These are phyloP conservation scores for Moniliella sp. DNA, from an alignment of 1,284 basidiomycete species.

Conservation along the genomic window DNA sequence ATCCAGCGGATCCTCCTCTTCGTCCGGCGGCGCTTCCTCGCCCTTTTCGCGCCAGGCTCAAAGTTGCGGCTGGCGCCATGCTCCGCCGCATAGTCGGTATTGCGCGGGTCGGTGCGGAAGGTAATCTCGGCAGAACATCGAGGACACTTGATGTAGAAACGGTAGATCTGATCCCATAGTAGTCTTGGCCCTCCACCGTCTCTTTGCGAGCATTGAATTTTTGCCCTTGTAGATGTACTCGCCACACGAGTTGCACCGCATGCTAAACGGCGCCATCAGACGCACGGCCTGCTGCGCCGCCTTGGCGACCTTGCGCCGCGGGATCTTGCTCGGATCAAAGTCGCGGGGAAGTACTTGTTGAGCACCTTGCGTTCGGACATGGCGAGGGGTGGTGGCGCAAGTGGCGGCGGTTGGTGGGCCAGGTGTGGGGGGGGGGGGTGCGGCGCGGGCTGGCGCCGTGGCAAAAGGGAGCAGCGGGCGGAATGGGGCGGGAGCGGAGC, in stretches of 20 bases:
- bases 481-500: no score
- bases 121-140: conserved; percentile 72
- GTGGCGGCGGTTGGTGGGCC: no score
- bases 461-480: no score
- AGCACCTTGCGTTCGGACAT: conserved; percentile 35
- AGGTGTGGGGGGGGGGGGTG: no score
- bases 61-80: conserved; percentile 28
- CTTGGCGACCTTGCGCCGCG: conserved; percentile 59
- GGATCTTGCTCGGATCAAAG: conserved; percentile 94
- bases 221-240: conserved; percentile 88
- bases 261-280: conserved; percentile 96
- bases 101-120: conserved; percentile 98
- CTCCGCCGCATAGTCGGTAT: conserved; percentile 26
- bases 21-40: conserved; percentile 1
- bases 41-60: conserved; percentile 26
- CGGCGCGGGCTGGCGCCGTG: no score
- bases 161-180: conserved; percentile 79
- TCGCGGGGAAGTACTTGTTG: conserved; percentile 43
- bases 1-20: conserved; percentile 7
- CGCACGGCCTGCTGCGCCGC: conserved; percentile 87
- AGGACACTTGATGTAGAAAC: conserved; percentile 32
- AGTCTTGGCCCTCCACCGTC: conserved; percentile 84
- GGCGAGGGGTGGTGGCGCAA: no score
- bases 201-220: conserved; percentile 99
- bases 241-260: conserved; percentile 63